These are phyloP conservation scores for Plasmodium sp. DNA, from an alignment of 169 alveolate species.

Conservation along the genomic window DNA sequence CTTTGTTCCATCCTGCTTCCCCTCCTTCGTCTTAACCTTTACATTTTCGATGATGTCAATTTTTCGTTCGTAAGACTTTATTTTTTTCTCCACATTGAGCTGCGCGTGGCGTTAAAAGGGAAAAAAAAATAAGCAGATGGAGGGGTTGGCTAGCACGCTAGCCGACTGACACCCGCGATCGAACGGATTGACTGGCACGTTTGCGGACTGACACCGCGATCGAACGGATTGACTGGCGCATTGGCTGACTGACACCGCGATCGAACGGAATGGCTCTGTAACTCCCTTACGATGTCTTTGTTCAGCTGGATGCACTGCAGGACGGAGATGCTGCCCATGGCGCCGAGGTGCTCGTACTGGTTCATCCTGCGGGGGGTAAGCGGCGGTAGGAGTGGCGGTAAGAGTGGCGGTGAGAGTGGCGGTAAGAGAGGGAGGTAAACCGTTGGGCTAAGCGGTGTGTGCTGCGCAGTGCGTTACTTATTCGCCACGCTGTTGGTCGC, in stretches of 20 bases:
- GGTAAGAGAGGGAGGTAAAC: too few relatives aligned
- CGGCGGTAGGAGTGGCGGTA: neutral
- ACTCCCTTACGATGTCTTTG: constrained; percentile 18
- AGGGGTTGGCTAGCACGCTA: neutral
- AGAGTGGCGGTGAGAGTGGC: too few relatives aligned
- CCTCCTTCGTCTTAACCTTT: neutral
- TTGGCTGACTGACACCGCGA: neutral
- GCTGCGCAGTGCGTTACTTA: neutral
- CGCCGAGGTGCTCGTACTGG: constrained; percentile 39
- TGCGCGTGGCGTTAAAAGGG: neutral
- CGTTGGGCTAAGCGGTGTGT: too few relatives aligned
- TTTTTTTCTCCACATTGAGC: constrained; percentile 26
- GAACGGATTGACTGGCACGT: too few relatives aligned
- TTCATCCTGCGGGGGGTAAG: constrained; percentile 1
- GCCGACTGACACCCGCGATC: neutral
- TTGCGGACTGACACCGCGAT: neutral
- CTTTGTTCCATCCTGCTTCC: neutral
- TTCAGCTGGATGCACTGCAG: constrained; percentile 33
- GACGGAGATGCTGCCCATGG: neutral
- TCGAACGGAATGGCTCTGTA: neutral
- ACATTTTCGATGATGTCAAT: constrained; percentile 28
- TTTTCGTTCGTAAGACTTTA: constrained; percentile 46
- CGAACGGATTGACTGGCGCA: too few relatives aligned
- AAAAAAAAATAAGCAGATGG: neutral
- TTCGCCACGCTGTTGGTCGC: neutral